Base-by-base conservation (phyloP, 257 asterid genomes). In the Nicotiana tomentosiformis region DNA sequence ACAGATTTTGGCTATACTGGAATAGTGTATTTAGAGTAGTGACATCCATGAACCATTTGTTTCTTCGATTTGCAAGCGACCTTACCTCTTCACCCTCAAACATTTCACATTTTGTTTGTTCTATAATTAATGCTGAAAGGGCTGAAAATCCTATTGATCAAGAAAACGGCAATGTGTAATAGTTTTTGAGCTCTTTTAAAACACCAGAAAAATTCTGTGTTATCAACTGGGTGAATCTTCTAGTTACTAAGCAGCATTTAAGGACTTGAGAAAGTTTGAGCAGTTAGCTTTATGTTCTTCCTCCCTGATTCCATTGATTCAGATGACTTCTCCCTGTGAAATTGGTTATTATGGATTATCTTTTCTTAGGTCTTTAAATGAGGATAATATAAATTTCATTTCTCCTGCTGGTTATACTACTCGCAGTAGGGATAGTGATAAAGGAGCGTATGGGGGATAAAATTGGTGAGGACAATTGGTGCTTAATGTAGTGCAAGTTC, bases 401-500 rank as follows among this genome's bases (percentile, higher is more conserved):
- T 76, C 23, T 15, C 64, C 15, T 76, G 64, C 64, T 76, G 46
- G 51, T 76, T 76, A 72, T 72, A 72, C 14, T 74, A 12, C 11
- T 74, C 15, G 4, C 58, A 72, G n/a, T 12, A 72, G 60, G 26
- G 39, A 49, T 23, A 14, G 62, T 23, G 62, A 61, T 14, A 49
- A 23, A 74, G 79, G 15, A 12, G 79, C 7, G 0, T 35, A 74
- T 0, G 64, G 23, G 46, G 60, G 17, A 43, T 49, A 46, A 43
- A 46, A 72, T 72, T 15, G 10, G 20, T 3, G 61, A 23, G 79
- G 39, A 49, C 10, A 74, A 74, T 49, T 74, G 79, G 32, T 14
- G 64, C 64, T 76, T 76, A 39, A 51, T 76, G 80, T 51, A 74
- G 80, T 74, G 62, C 80, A 74, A 74, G 17, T 51, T 76, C 61